Conservation (phyloP, 768 basidiomycete genomes). For the Tricholoma bakamatsutake region DNA sequence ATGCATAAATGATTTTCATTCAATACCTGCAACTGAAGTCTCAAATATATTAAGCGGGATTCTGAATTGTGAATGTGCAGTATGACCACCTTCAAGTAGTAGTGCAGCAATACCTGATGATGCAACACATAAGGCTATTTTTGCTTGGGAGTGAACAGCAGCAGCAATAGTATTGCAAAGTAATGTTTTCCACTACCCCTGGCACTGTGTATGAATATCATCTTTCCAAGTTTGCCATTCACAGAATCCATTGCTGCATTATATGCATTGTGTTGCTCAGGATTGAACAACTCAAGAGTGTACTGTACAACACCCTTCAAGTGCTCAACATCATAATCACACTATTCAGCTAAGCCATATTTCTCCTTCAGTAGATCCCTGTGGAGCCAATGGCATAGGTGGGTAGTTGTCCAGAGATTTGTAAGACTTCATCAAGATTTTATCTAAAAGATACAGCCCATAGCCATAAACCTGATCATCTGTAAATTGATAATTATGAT, state of each 20-base stretch:
- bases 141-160: slow-evolving; percentile 13
- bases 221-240: no score
- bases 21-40: slow-evolving; percentile 26
- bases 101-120: slow-evolving; percentile 41
- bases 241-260: no score
- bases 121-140: slow-evolving; percentile 35
- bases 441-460: slow-evolving; percentile 30
- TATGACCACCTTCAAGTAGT: slow-evolving; percentile 30
- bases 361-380: no score
- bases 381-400: slow-evolving; percentile 23
- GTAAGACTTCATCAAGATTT: slow-evolving; percentile 11
- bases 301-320: slow-evolving; percentile 31
- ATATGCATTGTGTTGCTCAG: no score
- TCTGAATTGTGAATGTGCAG: no score
- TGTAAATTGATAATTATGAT: slow-evolving; percentile 12
- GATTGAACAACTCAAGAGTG: slow-evolving; percentile 9
- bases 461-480: slow-evolving; percentile 32
- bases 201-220: no score
- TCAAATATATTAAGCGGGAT: no score
- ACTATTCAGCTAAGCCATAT: no score
- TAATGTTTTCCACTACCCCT: no score
- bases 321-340: no score
- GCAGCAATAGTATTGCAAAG: slow-evolving; percentile 24
- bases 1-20: slow-evolving; percentile 25
- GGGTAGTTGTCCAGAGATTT: slow-evolving; percentile 18